Conservation (phyloP, 257 asterid species). For the Solanum pennellii region DNA sequence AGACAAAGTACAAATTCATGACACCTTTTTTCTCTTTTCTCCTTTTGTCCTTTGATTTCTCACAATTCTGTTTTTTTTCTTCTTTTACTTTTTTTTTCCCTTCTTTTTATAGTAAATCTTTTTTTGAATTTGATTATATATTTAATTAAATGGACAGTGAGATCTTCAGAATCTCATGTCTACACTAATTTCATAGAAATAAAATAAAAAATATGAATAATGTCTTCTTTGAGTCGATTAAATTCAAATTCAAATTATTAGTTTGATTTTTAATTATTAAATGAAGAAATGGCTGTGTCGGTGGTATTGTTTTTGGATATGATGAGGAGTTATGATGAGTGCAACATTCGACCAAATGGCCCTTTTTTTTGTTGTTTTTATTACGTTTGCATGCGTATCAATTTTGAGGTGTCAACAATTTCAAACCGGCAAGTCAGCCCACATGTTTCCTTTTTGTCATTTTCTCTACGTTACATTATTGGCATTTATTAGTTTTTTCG, state of each 20-base stretch:
- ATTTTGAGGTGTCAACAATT: neutral
- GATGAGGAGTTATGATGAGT: neutral
- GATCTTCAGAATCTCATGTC: neutral
- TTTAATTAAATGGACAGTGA: neutral
- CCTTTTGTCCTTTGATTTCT: neutral
- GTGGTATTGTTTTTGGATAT: neutral
- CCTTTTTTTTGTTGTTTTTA: neutral
- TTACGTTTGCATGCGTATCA: neutral
- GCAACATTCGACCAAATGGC: neutral
- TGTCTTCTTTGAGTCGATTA: neutral
- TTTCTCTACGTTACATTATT: neutral
- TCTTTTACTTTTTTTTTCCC: neutral
- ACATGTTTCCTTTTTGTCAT: neutral
- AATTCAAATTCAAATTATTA: no score
- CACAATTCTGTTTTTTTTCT: neutral
- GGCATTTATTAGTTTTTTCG: neutral
- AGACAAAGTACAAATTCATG: constrained; percentile 8
- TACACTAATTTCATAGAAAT: neutral
- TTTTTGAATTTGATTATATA: neutral
- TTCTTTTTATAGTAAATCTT: neutral
- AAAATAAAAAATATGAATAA: neutral
- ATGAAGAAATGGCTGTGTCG: neutral
- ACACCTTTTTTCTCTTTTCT: neutral
- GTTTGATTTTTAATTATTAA: neutral
- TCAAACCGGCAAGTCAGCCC: neutral